Evolutionary conservation across 2,329 filamentous ascomycete species (phyloP).

Genomic region (Endoconidiophora polonica): DNA sequence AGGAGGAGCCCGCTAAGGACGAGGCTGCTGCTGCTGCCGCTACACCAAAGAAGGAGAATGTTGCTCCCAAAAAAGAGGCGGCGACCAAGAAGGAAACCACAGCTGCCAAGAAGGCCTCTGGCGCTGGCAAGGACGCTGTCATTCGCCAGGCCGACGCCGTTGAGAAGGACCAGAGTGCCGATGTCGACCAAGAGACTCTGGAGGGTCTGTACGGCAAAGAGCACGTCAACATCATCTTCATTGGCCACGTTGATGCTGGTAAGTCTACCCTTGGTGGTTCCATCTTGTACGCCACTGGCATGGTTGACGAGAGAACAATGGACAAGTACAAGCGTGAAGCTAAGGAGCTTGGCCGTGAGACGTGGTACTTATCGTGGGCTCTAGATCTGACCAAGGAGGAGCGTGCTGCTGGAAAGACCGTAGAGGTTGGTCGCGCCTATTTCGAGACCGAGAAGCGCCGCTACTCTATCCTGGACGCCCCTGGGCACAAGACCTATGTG

Average conservation of each 20-base stretch:
- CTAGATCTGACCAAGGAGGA: conserved; percentile 96
- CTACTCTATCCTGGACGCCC: conserved; percentile 93
- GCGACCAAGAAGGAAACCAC: conserved; percentile 46
- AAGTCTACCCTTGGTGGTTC: conserved; percentile 93
- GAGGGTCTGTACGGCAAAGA: conserved; percentile 95
- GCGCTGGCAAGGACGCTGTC: conserved; percentile 64
- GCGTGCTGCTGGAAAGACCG: conserved; percentile 88
- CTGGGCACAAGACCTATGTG: conserved; percentile 95
- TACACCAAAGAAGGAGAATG: conserved; percentile 14
- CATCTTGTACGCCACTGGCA: conserved; percentile 83
- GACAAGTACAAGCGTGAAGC: conserved; percentile 97
- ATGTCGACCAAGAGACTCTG: conserved; percentile 55
- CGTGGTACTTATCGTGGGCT: conserved; percentile 98
- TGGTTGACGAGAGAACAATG: conserved; percentile 98
- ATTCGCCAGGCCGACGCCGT: conserved; percentile 65
- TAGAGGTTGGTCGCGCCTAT: conserved; percentile 88
- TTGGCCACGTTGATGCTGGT: conserved; percentile 94
- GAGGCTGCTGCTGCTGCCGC: background rate
- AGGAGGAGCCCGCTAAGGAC: conserved; percentile 32
- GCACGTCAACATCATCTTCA: conserved; percentile 87
- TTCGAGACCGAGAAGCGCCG: conserved; percentile 94
- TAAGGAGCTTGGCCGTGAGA: conserved; percentile 89
- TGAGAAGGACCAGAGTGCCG: conserved; percentile 62
- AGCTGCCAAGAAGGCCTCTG: conserved; percentile 68
- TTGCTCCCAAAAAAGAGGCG: conserved; percentile 25